A percentile compares a stretch with the other conserved stretches of the same genome.
Evolutionary conservation across 768 basidiomycete genomes (phyloP).

Genomic region (Rickenella mellea): DNA sequence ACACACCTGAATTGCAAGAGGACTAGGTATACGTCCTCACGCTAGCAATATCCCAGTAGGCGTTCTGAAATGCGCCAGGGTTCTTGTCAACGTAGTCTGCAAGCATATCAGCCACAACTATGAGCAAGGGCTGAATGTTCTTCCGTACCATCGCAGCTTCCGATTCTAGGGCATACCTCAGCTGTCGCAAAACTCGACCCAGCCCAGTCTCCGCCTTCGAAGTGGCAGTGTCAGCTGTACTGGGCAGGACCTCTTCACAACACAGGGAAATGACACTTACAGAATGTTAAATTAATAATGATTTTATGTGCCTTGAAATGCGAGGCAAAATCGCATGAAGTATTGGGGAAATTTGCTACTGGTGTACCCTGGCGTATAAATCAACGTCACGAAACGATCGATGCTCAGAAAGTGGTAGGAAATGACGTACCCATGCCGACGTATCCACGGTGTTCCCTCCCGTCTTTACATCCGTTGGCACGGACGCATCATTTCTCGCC

Average conservation of each 20-base stretch:
- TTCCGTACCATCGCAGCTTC: too few relatives aligned
- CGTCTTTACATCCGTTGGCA: slow-evolving; percentile 37
- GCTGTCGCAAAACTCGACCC: too few relatives aligned
- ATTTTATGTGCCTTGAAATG: slow-evolving; percentile 53
- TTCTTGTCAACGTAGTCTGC: slow-evolving; percentile 58
- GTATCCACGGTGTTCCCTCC: slow-evolving; percentile 37
- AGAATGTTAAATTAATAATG: slow-evolving; percentile 62
- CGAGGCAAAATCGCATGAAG: slow-evolving; percentile 43
- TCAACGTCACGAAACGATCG: not conserved
- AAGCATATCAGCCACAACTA: too few relatives aligned
- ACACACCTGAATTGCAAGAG: too few relatives aligned
- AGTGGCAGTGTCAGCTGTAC: too few relatives aligned
- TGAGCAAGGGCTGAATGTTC: too few relatives aligned
- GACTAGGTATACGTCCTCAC: slow-evolving; percentile 49
- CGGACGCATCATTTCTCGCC: slow-evolving; percentile 34
- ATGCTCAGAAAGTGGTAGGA: not conserved
- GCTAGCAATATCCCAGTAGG: slow-evolving; percentile 64
- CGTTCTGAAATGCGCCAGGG: slow-evolving; percentile 54
- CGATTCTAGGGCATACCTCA: too few relatives aligned
- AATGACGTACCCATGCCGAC: slow-evolving; percentile 36
- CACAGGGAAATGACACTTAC: slow-evolving; percentile 25
- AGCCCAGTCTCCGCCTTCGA: slow-evolving; percentile 50
- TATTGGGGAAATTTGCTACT: slow-evolving; percentile 50
- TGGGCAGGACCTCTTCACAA: not conserved
- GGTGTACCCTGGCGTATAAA: slow-evolving; percentile 38